Evolutionary conservation across 495 filamentous ascomycete species (phyloP), one percentile per base, ranked within the genome.

Genomic region (Podospora pseudoanserina): DNA sequence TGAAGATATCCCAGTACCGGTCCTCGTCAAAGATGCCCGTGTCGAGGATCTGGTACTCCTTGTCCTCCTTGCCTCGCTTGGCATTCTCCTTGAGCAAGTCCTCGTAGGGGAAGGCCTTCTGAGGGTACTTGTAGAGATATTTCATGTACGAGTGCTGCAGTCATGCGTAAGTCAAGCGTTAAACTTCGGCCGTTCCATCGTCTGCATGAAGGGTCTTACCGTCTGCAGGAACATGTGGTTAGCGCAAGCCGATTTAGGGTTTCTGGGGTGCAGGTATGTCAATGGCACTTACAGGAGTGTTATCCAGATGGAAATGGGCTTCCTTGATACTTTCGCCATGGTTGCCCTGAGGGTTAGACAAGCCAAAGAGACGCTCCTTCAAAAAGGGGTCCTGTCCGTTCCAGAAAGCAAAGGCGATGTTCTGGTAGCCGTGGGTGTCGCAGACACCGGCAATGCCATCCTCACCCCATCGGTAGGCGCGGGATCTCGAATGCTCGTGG

Each of bases 241-340:
- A 76, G 75, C 63, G 26, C 64, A 49, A 44, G 4, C 59, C 68
- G 69, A 16, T 28, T 20, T 18, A 18, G 39, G 28, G 1, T 30
- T n/a, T 13, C 11, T 26, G 26, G 15, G 23, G 27, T 28, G 18
- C 57, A 44, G 55, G n/a, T 56, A 11, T 56, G 58, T 44, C 5
- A 32, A 58, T 49, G 19, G 19, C 66, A 65, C 82, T 81, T 73
- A 83, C 81, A 65, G 94, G 94, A 28, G 91, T 96, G 75, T 98
- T 98, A 77, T 98, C 94, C 63, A 97, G 79, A 78, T 98, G 95
- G 75, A 97, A 98, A 79, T 97, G 94, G 19, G 89, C 90, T 78
- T 98, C 94, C 75, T 97, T 98, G 82, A 98, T 86, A 74, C 92
- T 94, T 79, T 98, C 94, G 57, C 94, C 94, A 80, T 98, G 94